These are phyloP conservation scores for Strigomonas culicis DNA, from an alignment of 208 protist genomes.

Conservation along the genomic window DNA sequence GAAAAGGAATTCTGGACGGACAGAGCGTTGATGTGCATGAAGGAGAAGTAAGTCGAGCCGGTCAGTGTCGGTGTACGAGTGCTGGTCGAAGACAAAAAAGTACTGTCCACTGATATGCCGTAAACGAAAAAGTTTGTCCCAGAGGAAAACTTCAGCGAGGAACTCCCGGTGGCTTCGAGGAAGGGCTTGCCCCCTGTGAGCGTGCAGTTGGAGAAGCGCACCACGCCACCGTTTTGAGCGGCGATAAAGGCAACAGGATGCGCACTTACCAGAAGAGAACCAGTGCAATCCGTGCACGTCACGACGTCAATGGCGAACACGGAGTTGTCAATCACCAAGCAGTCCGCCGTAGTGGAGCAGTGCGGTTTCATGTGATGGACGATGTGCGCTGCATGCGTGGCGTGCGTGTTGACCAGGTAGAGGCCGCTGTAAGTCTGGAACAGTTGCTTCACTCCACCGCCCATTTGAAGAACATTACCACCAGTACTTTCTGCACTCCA, in stretches of 20 bases:
- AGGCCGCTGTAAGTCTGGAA: not conserved
- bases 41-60: not conserved
- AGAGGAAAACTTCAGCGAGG: not conserved
- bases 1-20: not conserved
- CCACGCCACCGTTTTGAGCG: not conserved
- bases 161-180: too few relatives aligned
- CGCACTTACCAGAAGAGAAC: not conserved
- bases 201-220: conserved; percentile 1
- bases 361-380: not conserved
- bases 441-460: not conserved
- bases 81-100: not conserved
- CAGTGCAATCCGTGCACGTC: not conserved
- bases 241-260: not conserved
- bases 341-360: not conserved
- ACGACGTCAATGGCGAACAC: not conserved
- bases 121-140: not conserved
- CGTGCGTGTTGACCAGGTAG: not conserved
- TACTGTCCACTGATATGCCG: not conserved
- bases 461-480: not conserved
- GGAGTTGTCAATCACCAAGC: not conserved
- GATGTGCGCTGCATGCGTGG: not conserved
- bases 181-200: not conserved
- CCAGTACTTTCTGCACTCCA: not conserved
- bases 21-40: not conserved
- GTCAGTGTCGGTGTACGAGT: too few relatives aligned